Percentiles rank a stretch among this genome's conserved stretches.
Evolutionary conservation across 352 stramenopile genomes (phyloP).

Genomic region (Aphanomyces stellatus): DNA sequence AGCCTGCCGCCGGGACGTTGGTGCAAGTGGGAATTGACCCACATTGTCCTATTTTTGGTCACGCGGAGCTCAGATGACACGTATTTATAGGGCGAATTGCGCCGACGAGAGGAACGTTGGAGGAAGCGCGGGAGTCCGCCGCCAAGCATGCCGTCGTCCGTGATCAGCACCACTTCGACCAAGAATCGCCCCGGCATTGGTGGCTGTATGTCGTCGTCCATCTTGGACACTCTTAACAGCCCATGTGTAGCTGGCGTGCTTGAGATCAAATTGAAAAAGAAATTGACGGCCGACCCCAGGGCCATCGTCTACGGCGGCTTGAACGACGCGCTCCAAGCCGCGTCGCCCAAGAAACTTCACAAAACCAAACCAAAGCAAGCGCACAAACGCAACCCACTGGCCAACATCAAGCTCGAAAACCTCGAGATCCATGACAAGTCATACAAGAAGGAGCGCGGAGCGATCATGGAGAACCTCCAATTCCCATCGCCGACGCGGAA

Average conservation of each 20-base stretch:
- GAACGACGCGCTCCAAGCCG: background rate
- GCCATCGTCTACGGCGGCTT: constrained; percentile 16
- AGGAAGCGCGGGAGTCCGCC: background rate
- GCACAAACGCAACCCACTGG: constrained; percentile 12
- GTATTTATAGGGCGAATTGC: too few relatives aligned
- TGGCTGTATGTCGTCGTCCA: background rate
- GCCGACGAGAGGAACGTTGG: too few relatives aligned
- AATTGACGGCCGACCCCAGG: constrained; percentile 4
- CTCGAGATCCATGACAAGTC: constrained; percentile 1
- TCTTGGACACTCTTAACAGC: background rate
- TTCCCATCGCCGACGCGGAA: constrained; percentile 18
- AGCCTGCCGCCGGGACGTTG: too few relatives aligned
- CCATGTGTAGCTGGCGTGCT: constrained; percentile 10
- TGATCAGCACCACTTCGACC: constrained; percentile 13
- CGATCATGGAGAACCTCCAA: constrained; percentile 17
- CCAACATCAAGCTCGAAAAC: constrained; percentile 14
- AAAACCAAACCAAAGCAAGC: too few relatives aligned
- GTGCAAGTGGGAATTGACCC: too few relatives aligned
- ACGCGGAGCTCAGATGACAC: too few relatives aligned
- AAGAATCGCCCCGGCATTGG: constrained; percentile 19
- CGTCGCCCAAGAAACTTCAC: background rate
- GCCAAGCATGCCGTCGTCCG: constrained; percentile 17
- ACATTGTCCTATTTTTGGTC: too few relatives aligned
- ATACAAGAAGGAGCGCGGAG: constrained; percentile 16
- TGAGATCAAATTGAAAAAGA: constrained; percentile 21